Evolutionary conservation across 2,329 filamentous ascomycete species (phyloP).

Genomic region (Tolypocladium endophyticum): DNA sequence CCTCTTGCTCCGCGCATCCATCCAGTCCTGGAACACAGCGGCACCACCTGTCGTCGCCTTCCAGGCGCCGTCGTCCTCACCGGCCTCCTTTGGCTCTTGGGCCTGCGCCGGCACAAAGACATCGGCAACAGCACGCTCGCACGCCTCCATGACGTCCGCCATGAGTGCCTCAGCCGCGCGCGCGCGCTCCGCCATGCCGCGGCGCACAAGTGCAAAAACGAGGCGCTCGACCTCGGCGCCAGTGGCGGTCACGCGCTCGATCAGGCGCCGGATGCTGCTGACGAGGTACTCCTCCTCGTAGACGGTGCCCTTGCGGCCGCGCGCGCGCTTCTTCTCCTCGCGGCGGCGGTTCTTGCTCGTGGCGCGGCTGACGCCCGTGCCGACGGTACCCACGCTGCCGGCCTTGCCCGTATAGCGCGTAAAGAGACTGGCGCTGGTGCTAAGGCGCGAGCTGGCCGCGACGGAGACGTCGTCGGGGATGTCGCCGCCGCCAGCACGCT

Average conservation of each 20-base stretch:
- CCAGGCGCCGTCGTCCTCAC: slow-evolving; percentile 14
- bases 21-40: slow-evolving; percentile 40
- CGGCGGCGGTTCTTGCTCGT: slow-evolving; percentile 80
- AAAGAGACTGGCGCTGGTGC: slow-evolving; percentile 80
- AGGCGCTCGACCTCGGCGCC: slow-evolving; percentile 64
- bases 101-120: slow-evolving; percentile 43
- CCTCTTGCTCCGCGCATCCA: slow-evolving; percentile 33
- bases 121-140: slow-evolving; percentile 54
- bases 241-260: slow-evolving; percentile 69
- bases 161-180: slow-evolving; percentile 65
- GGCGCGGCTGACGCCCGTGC: slow-evolving; percentile 63
- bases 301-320: slow-evolving; percentile 91
- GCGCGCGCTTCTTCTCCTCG: slow-evolving; percentile 89
- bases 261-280: slow-evolving; percentile 71
- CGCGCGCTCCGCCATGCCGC: slow-evolving; percentile 82
- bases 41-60: slow-evolving; percentile 36
- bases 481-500: slow-evolving; percentile 52
- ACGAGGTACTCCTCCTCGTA: slow-evolving; percentile 98
- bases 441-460: slow-evolving; percentile 68
- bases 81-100: slow-evolving; percentile 9
- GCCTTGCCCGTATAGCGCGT: slow-evolving; percentile 77
- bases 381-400: slow-evolving; percentile 53
- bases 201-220: slow-evolving; percentile 64
- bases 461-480: slow-evolving; percentile 89
- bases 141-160: slow-evolving; percentile 63